Evolutionary conservation across 1,284 basidiomycete species (phyloP), one percentile per base, ranked within the genome.

Genomic region (Ceratorhiza oryzae-sativae): DNA sequence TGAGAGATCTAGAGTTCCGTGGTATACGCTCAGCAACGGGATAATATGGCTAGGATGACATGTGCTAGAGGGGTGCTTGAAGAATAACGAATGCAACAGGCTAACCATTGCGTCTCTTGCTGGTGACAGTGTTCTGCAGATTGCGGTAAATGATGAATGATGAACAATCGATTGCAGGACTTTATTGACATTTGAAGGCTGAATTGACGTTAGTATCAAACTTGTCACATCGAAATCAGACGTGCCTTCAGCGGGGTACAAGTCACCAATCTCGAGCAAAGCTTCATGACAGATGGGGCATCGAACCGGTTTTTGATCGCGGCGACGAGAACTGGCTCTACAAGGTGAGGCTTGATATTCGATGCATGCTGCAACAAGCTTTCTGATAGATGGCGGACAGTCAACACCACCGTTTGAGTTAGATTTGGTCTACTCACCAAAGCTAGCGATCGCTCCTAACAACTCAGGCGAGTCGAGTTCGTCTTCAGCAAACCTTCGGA

Each of bases 41-140:
- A 91, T 88, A 60, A 96, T 81, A 75, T 95, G 92, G 9, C 88
- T 89, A 8, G 90, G 85, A 77, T 95, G 94, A 77, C 92, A 94
- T 0, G 94, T 90, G 76, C 93, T 93, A 20, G 84, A 81, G 0
- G 93, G 90, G 77, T 94, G 88, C 13, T 89, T 84, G 71, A 86
- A 79, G 82, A 95, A 96, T 2, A 96, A 83, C 0, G 81, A 80
- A 68, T 88, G 84, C 1, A 95, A 80, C 0, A 93, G 80, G 42
- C 81, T 77, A 32, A 89, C 80, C 42, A 92, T 79, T 1, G 81
- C 79, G 27, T 85, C 81, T 36, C 86, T 82, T 34, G 80, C 77
- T 2, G 77, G 71, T 13, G 79, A 71, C 10, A 72, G 58, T 10
- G 77, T 73, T n/a, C 74, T 20, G 30, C 76, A 49, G 4, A 78